A percentile compares a stretch with the other conserved stretches of the same genome.
These are phyloP conservation scores for Berberis vulgaris DNA, from an alignment of 164 flowering plant genomes.

Conservation along the genomic window DNA sequence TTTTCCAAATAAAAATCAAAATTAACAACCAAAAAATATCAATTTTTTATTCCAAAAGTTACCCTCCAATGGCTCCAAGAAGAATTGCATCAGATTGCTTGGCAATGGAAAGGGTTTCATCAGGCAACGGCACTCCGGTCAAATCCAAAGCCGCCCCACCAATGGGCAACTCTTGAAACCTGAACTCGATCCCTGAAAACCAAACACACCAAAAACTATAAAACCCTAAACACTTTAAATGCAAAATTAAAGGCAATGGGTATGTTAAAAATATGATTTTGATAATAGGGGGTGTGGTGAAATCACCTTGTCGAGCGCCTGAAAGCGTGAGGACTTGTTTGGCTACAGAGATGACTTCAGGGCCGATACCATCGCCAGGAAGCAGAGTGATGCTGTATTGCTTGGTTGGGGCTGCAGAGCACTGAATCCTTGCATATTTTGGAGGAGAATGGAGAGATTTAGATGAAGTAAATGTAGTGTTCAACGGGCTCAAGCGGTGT, in stretches of 20 bases:
- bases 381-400: slow-evolving; percentile 68
- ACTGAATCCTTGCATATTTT: slow-evolving; percentile 26
- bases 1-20: background rate
- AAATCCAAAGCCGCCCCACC: slow-evolving; percentile 90
- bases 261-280: too few relatives aligned
- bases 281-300: background rate
- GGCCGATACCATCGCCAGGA: slow-evolving; percentile 99
- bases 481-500: too few relatives aligned
- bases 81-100: slow-evolving; percentile 84
- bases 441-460: slow-evolving; percentile 1
- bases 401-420: slow-evolving; percentile 39
- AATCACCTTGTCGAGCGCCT: slow-evolving; percentile 57
- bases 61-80: slow-evolving; percentile 99
- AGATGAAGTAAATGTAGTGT: too few relatives aligned
- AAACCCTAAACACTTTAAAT: background rate
- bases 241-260: background rate
- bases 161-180: slow-evolving; percentile 72
- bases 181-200: slow-evolving; percentile 55
- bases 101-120: slow-evolving; percentile 75
- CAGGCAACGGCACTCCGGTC: slow-evolving; percentile 88
- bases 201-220: background rate
- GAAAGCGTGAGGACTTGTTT: slow-evolving; percentile 58
- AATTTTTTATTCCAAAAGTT: slow-evolving; percentile 4
- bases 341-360: slow-evolving; percentile 84
- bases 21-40: background rate